These are phyloP conservation scores for Pseudogymnoascus sp. DNA, from an alignment of 2,329 filamentous ascomycete species.

Conservation along the genomic window DNA sequence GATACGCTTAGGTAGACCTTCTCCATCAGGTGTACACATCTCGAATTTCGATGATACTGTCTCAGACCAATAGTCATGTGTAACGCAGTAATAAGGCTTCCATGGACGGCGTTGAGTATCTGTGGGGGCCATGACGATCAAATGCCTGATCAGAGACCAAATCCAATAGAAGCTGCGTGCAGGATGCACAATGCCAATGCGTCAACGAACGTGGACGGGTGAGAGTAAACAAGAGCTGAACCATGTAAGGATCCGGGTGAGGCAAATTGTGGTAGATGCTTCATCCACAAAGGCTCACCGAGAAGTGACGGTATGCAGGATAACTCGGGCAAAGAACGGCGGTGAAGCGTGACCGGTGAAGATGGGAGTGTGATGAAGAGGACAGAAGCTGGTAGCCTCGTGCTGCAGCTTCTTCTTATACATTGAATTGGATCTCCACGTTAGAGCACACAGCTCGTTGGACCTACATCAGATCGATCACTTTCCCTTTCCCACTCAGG, in stretches of 20 bases:
- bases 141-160: background rate
- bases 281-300: background rate
- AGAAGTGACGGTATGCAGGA: background rate
- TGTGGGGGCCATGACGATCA: background rate
- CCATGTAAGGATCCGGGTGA: background rate
- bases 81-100: background rate
- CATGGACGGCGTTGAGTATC: background rate
- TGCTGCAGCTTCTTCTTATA: background rate
- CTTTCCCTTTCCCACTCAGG: no score
- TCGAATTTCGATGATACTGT: background rate
- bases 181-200: background rate
- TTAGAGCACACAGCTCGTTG: background rate
- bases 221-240: background rate
- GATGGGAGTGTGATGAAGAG: background rate
- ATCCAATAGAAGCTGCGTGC: background rate
- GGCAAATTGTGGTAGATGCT: background rate
- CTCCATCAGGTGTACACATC: background rate
- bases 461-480: no score
- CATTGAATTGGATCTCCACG: background rate
- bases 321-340: background rate
- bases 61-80: background rate
- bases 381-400: background rate
- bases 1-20: background rate
- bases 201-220: background rate
- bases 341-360: background rate